These are phyloP conservation scores for Silene latifolia DNA, from an alignment of 148 eudicot genomes.

Conservation along the genomic window DNA sequence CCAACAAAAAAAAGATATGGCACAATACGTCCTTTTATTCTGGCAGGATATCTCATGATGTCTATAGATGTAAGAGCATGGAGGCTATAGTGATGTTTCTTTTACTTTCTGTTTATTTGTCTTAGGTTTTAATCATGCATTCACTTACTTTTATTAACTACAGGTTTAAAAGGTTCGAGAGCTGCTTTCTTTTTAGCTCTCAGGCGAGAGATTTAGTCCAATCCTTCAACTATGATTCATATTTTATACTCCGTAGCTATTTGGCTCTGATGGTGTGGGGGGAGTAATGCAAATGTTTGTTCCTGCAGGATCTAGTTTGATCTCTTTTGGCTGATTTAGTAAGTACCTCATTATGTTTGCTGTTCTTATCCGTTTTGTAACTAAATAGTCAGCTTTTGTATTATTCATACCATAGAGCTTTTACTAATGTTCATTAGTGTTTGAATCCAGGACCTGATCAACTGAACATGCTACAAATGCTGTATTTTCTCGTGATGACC, in stretches of 20 bases:
- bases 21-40: too few relatives aligned
- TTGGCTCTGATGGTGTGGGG: background rate
- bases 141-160: constrained; percentile 40
- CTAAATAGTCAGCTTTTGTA: background rate
- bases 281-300: constrained; percentile 6
- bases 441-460: constrained; percentile 71
- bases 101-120: too few relatives aligned
- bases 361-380: background rate
- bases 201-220: background rate
- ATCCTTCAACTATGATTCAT: background rate
- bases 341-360: constrained; percentile 36
- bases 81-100: too few relatives aligned
- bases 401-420: background rate
- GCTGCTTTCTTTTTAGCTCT: constrained; percentile 68
- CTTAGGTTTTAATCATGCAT: background rate
- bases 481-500: constrained; percentile 85
- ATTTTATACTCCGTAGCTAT: background rate
- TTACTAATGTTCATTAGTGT: constrained; percentile 21
- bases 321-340: constrained; percentile 90
- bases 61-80: too few relatives aligned
- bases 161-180: constrained; percentile 77
- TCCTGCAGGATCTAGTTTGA: constrained; percentile 81
- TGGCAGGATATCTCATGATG: too few relatives aligned
- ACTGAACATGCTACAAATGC: constrained; percentile 75
- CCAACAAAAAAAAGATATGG: too few relatives aligned